Evolutionary conservation across 2,329 filamentous ascomycete species (phyloP).

Genomic region (Fusarium musae): DNA sequence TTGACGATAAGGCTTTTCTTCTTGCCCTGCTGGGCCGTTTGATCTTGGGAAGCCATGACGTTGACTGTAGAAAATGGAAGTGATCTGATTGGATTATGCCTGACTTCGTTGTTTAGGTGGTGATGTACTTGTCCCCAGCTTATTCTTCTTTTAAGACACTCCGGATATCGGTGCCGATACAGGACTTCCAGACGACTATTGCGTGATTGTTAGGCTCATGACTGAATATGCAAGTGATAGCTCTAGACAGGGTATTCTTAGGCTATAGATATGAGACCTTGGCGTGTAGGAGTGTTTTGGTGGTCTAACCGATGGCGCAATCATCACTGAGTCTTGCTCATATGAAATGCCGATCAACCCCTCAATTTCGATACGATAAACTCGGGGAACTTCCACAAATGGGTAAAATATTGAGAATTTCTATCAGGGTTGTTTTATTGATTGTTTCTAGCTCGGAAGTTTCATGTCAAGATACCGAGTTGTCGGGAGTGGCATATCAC

Average conservation of each 20-base stretch:
- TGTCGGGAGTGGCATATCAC: neutral
- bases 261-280: constrained; percentile 1
- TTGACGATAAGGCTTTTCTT: constrained; percentile 55
- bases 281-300: neutral
- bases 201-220: constrained; percentile 39
- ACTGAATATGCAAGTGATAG: constrained; percentile 14
- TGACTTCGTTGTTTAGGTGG: neutral
- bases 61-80: neutral
- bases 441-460: neutral
- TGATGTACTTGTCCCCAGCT: neutral
- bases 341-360: constrained; percentile 10
- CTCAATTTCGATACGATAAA: neutral
- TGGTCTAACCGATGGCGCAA: constrained; percentile 33
- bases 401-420: neutral
- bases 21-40: constrained; percentile 38
- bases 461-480: constrained; percentile 9
- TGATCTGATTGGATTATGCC: constrained; percentile 4
- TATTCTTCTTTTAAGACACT: constrained; percentile 17
- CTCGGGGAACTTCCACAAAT: neutral
- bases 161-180: constrained; percentile 6
- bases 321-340: constrained; percentile 33
- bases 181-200: constrained; percentile 3
- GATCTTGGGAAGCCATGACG: constrained; percentile 30
- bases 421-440: neutral
- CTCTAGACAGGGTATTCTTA: neutral